Evolutionary conservation across 805 yeast genomes (phyloP).

Genomic region (Kluyveromyces dobzhanskii): DNA sequence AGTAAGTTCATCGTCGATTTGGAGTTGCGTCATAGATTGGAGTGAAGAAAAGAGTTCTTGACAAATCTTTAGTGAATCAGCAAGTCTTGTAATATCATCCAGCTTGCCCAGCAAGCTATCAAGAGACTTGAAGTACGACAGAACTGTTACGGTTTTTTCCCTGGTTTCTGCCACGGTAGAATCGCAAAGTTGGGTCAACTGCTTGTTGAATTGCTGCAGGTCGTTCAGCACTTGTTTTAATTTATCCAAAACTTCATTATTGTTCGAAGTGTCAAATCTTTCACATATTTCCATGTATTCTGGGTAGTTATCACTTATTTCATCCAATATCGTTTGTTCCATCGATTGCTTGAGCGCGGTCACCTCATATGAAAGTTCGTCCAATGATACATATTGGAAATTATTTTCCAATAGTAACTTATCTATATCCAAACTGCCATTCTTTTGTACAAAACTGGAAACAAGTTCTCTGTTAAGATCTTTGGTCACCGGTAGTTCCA

Average conservation of each 20-base stretch:
- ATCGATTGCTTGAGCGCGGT: constrained; percentile 18
- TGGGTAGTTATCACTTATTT: constrained; percentile 19
- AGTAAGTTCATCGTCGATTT: background rate
- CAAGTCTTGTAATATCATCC: constrained; percentile 12
- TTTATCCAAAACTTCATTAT: constrained; percentile 12
- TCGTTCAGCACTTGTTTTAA: constrained; percentile 19
- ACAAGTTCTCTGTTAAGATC: constrained; percentile 24
- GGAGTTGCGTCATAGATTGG: background rate
- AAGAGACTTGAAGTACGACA: constrained; percentile 21
- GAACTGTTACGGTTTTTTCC: constrained; percentile 18
- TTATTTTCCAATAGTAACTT: constrained; percentile 24
- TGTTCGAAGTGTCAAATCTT: constrained; percentile 7
- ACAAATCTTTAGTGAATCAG: constrained; percentile 6
- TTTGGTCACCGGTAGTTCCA: constrained; percentile 22
- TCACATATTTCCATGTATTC: constrained; percentile 22
- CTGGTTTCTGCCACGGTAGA: constrained; percentile 17
- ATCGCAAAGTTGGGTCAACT: constrained; percentile 14
- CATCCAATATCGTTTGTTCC: constrained; percentile 19
- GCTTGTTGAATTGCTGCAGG: constrained; percentile 15
- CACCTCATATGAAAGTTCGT: constrained; percentile 21
- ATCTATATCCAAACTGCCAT: constrained; percentile 19
- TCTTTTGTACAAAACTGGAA: constrained; percentile 14
- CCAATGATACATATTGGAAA: constrained; percentile 26
- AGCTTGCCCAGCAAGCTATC: constrained; percentile 17
- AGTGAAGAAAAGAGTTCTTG: constrained; percentile 1